Evolutionary conservation across 179 eudicot genomes (phyloP), one percentile per base, ranked within the genome.

Genomic region (Spergularia azorica): DNA sequence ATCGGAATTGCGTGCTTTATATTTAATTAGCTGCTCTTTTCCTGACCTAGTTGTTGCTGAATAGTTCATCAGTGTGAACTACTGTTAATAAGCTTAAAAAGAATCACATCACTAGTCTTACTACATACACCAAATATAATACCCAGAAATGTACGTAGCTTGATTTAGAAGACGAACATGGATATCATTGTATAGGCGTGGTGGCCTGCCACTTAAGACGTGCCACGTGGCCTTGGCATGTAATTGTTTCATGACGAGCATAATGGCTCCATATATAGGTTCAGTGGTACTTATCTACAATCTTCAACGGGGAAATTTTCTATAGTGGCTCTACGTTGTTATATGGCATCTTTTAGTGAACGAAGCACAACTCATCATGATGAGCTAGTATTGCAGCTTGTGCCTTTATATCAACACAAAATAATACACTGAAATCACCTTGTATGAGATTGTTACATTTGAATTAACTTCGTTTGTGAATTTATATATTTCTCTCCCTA

Each of bases 211-310:
- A 77, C 80, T 61, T 62, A 52, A 8, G 52, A 18, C 18, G 51
- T 38, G 80, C 69, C 80, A 77, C 63, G 16, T 70, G 75, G 75
- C 70, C 12, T 61, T 18, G 9, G 26, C 80, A 77, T 77, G 75
- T 75, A 70, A 50, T 39, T 38, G 26, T 38, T 61, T 77, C 80
- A 77, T 77, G 80, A 71, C 63, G 36, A 38, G 55, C 75, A 77
- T 48, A 76, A 76, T 59, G 57, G 8, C 7, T 46, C 56, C 57
- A 6, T 15, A 36, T 36, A 3, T 36, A 36, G 57, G 32, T n/a
- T 43, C 9, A 15, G 2, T 41, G 4, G 6, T 41, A 43, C 18
- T 59, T 59, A 5, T 17, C 17, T 43, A 67, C 54, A 48, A n/a
- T 50, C 48, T 48, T 10, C 63, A 46, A 6, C 50, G 36, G 21